Evolutionary conservation across 169 alveolate genomes (phyloP).

Genomic region (Cytauxzoon felis): DNA sequence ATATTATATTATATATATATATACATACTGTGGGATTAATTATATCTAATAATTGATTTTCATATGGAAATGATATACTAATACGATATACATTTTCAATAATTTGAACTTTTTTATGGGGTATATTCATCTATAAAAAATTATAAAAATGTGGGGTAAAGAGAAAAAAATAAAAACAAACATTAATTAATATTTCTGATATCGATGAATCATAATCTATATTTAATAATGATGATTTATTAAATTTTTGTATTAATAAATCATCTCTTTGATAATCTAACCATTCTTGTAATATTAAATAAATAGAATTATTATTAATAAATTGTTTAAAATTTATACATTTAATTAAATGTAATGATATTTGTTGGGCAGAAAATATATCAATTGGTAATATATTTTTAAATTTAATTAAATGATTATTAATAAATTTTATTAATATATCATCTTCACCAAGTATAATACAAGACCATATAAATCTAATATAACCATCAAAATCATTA

Average conservation of each 20-base stretch:
- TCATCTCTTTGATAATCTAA: conserved; percentile 56
- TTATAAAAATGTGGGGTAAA: background rate
- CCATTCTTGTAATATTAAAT: conserved; percentile 51
- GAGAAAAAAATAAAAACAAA: background rate
- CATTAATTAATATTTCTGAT: conserved; percentile 45
- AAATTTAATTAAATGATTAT: conserved; percentile 1
- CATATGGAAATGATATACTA: conserved; percentile 54
- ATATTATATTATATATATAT: background rate
- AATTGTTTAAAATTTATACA: conserved; percentile 5
- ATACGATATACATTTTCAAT: conserved; percentile 44
- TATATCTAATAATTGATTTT: conserved; percentile 49
- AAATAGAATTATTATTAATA: conserved; percentile 5
- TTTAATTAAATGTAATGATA: conserved; percentile 34
- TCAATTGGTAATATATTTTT: conserved; percentile 29
- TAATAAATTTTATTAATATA: conserved; percentile 19
- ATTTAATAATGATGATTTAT: conserved; percentile 32
- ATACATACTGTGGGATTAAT: conserved; percentile 29
- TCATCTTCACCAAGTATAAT: conserved; percentile 45
- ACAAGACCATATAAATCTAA: conserved; percentile 53
- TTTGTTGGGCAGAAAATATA: conserved; percentile 53
- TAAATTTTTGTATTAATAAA: conserved; percentile 17
- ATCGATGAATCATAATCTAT: conserved; percentile 48
- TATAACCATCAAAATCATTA: conserved; percentile 7
- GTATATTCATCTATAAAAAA: conserved; percentile 46
- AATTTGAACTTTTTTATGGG: conserved; percentile 59